Conservation (phyloP, 2,329 filamentous ascomycete species). For the Diaporthe helianthi region DNA sequence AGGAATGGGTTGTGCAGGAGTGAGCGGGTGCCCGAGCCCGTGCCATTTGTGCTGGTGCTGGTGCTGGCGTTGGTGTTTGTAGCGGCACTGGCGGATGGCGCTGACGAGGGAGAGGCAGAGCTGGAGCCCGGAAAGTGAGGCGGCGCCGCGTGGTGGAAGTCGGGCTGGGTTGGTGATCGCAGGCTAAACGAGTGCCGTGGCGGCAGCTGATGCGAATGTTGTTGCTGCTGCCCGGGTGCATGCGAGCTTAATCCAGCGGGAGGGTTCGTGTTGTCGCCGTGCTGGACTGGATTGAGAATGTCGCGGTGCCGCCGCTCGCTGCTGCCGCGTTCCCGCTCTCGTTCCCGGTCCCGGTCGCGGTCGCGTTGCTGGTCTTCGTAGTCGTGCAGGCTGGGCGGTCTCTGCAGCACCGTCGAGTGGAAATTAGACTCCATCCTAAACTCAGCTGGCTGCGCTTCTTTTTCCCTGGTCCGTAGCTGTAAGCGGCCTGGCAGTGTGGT, state of each 20-base stretch:
- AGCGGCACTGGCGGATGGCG: conserved; percentile 36
- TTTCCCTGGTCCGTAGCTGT: not conserved
- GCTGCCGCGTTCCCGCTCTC: conserved; percentile 28
- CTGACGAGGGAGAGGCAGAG: conserved; percentile 39
- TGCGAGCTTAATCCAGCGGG: conserved; percentile 2
- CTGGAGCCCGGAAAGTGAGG: conserved; percentile 42
- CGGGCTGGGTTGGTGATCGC: conserved; percentile 56
- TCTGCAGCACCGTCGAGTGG: conserved; percentile 58
- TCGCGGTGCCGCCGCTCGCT: conserved; percentile 52
- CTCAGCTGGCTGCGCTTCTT: not conserved
- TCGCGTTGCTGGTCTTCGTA: conserved; percentile 46
- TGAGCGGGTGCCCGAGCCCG: conserved; percentile 38
- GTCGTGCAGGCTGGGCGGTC: conserved; percentile 48
- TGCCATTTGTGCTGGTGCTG: conserved; percentile 41
- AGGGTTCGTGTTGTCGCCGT: conserved; percentile 34
- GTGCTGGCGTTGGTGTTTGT: conserved; percentile 39
- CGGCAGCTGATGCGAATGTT: conserved; percentile 34
- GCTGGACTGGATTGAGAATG: conserved; percentile 50
- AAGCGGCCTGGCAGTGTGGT: not conserved
- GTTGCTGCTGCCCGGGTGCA: conserved; percentile 14
- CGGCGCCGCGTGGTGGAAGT: conserved; percentile 42
- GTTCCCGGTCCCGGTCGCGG: conserved; percentile 29
- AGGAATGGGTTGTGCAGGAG: conserved; percentile 36
- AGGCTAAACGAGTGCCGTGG: conserved; percentile 56
- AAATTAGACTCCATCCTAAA: conserved; percentile 55